phyloP scores from a whole-genome alignment of 495 filamentous ascomycete genomes.

The Penicillium manginii region DNA sequence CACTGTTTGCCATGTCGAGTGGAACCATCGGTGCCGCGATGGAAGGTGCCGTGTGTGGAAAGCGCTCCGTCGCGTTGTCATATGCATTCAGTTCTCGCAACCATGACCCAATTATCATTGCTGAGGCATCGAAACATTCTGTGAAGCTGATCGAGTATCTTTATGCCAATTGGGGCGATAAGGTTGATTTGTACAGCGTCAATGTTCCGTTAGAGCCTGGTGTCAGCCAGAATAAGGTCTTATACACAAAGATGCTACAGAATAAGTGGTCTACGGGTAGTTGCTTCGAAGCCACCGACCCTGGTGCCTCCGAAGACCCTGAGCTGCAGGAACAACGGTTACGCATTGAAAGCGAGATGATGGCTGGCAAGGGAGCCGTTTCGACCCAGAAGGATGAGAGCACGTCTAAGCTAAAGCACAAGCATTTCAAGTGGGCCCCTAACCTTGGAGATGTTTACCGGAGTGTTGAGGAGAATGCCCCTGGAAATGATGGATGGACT shows the following conservation, averaged over 20 bases:
- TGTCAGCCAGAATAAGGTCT: slow-evolving; percentile 65
- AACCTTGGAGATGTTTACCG: slow-evolving; percentile 82
- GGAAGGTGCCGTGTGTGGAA: slow-evolving; percentile 85
- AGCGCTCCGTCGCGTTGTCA: slow-evolving; percentile 76
- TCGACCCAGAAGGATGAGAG: slow-evolving; percentile 15
- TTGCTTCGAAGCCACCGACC: slow-evolving; percentile 72
- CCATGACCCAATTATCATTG: slow-evolving; percentile 79
- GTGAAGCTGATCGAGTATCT: slow-evolving; percentile 80
- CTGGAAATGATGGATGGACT: slow-evolving; percentile 94
- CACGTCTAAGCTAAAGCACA: slow-evolving; percentile 60
- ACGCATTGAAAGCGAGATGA: slow-evolving; percentile 58
- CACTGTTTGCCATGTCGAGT: slow-evolving; percentile 84
- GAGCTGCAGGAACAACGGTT: slow-evolving; percentile 64
- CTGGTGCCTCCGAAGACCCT: slow-evolving; percentile 44
- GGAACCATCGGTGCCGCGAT: slow-evolving; percentile 91
- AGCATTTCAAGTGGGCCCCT: slow-evolving; percentile 94
- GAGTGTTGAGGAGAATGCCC: slow-evolving; percentile 75
- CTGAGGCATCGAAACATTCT: slow-evolving; percentile 67
- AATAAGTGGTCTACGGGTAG: slow-evolving; percentile 85
- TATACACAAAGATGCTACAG: slow-evolving; percentile 83
- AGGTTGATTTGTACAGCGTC: slow-evolving; percentile 80
- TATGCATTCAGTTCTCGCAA: slow-evolving; percentile 85
- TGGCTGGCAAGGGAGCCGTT: slow-evolving; percentile 29
- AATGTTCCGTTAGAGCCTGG: slow-evolving; percentile 82
- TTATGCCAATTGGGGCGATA: slow-evolving; percentile 69